phyloP scores from a whole-genome alignment of 345 rosid species.

The Sisymbrium altissimum region DNA sequence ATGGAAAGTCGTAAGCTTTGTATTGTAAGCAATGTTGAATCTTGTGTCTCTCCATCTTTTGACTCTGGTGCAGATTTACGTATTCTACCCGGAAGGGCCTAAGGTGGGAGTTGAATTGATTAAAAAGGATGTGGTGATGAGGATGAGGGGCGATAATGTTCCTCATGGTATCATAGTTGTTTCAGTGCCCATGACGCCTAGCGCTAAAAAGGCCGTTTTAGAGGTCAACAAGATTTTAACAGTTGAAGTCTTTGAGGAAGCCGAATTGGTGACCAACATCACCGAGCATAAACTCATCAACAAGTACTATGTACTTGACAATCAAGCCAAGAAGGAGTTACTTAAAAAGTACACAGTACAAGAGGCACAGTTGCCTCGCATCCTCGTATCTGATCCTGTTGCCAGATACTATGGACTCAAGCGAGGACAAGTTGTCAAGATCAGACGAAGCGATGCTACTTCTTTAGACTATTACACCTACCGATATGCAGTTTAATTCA shows the following conservation, averaged over 20 bases:
- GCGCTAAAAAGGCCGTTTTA: constrained; percentile 37
- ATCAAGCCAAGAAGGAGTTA: constrained; percentile 50
- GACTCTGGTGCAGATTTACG: constrained; percentile 48
- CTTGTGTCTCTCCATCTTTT: not conserved
- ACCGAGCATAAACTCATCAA: constrained; percentile 53
- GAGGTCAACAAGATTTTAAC: constrained; percentile 40
- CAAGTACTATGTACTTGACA: constrained; percentile 43
- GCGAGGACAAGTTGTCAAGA: constrained; percentile 47
- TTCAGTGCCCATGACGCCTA: constrained; percentile 37
- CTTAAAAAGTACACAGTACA: constrained; percentile 47
- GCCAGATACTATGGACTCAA: constrained; percentile 46
- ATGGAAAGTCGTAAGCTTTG: not conserved
- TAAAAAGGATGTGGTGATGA: constrained; percentile 29
- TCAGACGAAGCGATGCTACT: constrained; percentile 41
- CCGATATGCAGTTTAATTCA: constrained; percentile 39
- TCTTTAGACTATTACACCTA: constrained; percentile 42
- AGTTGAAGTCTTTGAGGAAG: constrained; percentile 58
- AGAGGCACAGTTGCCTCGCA: constrained; percentile 53
- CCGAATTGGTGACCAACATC: constrained; percentile 48
- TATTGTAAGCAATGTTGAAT: not conserved
- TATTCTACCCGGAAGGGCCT: constrained; percentile 49
- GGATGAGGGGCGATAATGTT: constrained; percentile 46
- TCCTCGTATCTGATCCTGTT: constrained; percentile 43
- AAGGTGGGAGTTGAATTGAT: constrained; percentile 50
- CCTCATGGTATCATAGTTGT: constrained; percentile 45